These are phyloP conservation scores for Hanseniaspora nectarophila DNA, from an alignment of 805 yeast genomes.

Conservation along the genomic window DNA sequence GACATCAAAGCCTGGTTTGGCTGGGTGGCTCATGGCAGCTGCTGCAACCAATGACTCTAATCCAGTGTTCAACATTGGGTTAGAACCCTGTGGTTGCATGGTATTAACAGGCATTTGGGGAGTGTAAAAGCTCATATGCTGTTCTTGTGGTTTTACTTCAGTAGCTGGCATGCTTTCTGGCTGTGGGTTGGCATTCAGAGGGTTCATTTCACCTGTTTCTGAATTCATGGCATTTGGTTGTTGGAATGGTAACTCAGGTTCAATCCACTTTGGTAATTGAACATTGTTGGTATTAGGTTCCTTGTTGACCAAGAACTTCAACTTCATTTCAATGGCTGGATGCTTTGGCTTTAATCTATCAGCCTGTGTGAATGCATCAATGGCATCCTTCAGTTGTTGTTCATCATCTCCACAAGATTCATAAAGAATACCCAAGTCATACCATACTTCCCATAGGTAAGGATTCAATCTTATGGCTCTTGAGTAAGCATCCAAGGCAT, in stretches of 20 bases:
- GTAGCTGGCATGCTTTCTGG: too few species aligned
- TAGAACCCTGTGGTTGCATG: neutral
- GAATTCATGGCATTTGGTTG: constrained; percentile 19
- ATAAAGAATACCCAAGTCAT: constrained; percentile 90
- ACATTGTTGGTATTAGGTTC: constrained; percentile 10
- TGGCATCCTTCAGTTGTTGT: constrained; percentile 73
- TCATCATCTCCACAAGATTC: constrained; percentile 79
- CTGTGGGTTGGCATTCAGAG: constrained; percentile 21
- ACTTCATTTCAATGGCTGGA: constrained; percentile 84
- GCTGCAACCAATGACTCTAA: constrained; percentile 11
- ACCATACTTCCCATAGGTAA: constrained; percentile 95
- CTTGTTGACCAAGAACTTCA: constrained; percentile 64
- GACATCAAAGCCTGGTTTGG: neutral
- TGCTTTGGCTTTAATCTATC: constrained; percentile 89
- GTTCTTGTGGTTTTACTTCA: too few species aligned
- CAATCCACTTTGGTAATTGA: constrained; percentile 10
- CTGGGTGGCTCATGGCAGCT: constrained; percentile 5
- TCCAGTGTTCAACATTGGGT: neutral
- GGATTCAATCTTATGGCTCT: constrained; percentile 93
- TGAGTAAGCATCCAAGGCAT: constrained; percentile 94
- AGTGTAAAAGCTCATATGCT: neutral
- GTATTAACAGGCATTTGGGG: neutral
- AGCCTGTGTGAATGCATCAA: constrained; percentile 94
- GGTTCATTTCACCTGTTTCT: constrained; percentile 19
- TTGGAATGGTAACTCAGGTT: constrained; percentile 16